Evolutionary conservation across 2,329 filamentous ascomycete species (phyloP).

Genomic region (Beauveria pseudobassiana): DNA sequence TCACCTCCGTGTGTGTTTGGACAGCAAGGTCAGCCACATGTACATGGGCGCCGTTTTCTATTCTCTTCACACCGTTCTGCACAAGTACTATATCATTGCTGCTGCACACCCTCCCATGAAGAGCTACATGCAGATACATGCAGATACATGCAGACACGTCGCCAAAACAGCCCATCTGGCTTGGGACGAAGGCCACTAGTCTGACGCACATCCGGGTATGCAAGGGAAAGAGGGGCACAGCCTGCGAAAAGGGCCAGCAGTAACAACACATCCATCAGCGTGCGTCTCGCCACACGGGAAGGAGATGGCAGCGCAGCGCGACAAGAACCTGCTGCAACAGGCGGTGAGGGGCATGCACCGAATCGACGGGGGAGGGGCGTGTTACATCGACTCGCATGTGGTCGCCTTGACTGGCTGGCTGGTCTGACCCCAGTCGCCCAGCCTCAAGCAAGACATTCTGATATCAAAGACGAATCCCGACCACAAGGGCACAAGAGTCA

Average conservation of each 20-base stretch:
- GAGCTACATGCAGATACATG: neutral
- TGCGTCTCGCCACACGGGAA: slow-evolving; percentile 1
- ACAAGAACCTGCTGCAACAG: neutral
- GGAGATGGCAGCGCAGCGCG: neutral
- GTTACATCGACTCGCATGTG: neutral
- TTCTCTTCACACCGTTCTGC: neutral
- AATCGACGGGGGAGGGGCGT: neutral
- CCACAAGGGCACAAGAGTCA: neutral
- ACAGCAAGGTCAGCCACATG: neutral
- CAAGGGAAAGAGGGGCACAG: slow-evolving; percentile 10
- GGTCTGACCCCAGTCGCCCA: neutral
- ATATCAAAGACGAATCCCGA: neutral
- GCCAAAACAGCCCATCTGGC: slow-evolving; percentile 3
- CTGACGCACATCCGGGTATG: slow-evolving; percentile 11
- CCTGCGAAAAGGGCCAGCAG: neutral
- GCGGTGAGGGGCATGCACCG: slow-evolving; percentile 7
- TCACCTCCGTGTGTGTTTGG: neutral
- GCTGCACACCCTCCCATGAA: neutral
- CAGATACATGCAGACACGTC: neutral
- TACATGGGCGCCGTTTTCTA: neutral
- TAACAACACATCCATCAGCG: neutral
- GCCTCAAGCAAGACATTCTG: neutral
- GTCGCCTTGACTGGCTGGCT: neutral
- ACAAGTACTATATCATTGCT: neutral
- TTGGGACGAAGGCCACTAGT: slow-evolving; percentile 2